These are phyloP conservation scores for Parietichytrium sp. DNA, from an alignment of 108 stramenopile species.

Conservation along the genomic window DNA sequence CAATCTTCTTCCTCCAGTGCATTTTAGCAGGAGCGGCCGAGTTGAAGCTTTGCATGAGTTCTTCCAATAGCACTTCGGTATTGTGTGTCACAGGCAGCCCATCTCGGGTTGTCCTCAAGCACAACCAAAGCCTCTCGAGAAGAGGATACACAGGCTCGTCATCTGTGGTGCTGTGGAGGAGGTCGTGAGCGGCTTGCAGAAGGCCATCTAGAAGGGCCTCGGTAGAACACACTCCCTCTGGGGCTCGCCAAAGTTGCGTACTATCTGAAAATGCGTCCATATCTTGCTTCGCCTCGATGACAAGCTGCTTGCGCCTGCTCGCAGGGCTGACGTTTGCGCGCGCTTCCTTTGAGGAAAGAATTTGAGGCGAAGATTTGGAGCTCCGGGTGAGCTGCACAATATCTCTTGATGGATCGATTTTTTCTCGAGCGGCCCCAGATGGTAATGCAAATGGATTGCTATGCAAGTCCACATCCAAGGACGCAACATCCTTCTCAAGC, in stretches of 20 bases:
- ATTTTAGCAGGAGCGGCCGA: background rate
- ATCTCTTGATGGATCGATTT: no score
- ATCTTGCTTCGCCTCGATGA: no score
- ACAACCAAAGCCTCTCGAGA: background rate
- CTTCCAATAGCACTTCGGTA: background rate
- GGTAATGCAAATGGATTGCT: no score
- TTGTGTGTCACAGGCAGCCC: background rate
- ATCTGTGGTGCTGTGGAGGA: background rate
- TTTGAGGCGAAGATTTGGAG: no score
- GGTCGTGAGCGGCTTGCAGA: background rate
- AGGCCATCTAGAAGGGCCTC: background rate
- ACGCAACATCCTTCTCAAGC: no score
- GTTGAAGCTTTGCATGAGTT: background rate
- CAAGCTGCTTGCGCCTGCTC: no score
- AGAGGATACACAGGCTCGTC: background rate
- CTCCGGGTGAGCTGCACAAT: no score
- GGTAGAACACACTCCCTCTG: background rate
- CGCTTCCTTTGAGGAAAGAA: no score
- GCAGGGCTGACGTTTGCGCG: no score
- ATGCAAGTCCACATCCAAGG: no score
- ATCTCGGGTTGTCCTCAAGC: background rate
- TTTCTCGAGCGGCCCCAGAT: no score
- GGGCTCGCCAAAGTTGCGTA: conserved; percentile 15
- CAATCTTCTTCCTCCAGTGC: background rate
- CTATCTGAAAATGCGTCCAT: background rate